phyloP scores from a whole-genome alignment of 495 filamentous ascomycete species.

The Rhizodiscina lignyota region DNA sequence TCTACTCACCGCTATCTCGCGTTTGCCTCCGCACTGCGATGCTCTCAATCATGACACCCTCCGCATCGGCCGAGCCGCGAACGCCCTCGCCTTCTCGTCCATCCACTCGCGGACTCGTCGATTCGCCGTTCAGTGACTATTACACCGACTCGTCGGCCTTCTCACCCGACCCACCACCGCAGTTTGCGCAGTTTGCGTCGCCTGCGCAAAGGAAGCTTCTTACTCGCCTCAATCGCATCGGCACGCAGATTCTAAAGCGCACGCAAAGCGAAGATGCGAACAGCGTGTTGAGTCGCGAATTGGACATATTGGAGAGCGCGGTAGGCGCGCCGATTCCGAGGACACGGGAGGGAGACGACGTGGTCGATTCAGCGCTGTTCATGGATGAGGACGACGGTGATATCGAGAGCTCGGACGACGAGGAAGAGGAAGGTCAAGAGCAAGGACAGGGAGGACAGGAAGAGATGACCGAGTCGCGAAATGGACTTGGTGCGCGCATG shows the following conservation, averaged over 20 bases:
- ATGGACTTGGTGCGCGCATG: background rate
- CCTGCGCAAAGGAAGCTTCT: slow-evolving; percentile 2
- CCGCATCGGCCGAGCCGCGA: too few species aligned
- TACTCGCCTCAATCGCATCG: slow-evolving; percentile 7
- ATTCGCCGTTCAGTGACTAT: slow-evolving; percentile 20
- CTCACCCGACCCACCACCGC: background rate
- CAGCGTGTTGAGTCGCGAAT: background rate
- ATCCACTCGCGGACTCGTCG: slow-evolving; percentile 4
- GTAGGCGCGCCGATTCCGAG: slow-evolving; percentile 9
- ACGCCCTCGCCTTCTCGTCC: too few species aligned
- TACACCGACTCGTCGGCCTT: slow-evolving; percentile 11
- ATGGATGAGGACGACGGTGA: slow-evolving; percentile 9
- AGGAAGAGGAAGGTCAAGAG: slow-evolving; percentile 1
- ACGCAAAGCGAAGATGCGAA: slow-evolving; percentile 1
- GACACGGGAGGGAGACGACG: slow-evolving; percentile 6
- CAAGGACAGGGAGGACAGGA: background rate
- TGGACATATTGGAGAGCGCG: slow-evolving; percentile 10
- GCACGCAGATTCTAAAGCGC: slow-evolving; percentile 2
- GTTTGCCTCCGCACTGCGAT: too few species aligned
- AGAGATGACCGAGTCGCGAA: background rate
- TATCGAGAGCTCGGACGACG: background rate
- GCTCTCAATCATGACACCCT: too few species aligned
- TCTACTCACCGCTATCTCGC: too few species aligned
- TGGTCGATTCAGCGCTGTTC: slow-evolving; percentile 15
- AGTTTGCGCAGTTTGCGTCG: background rate